These are phyloP conservation scores for Ophiobolus disseminans DNA, from an alignment of 2,329 filamentous ascomycete species.

Conservation along the genomic window DNA sequence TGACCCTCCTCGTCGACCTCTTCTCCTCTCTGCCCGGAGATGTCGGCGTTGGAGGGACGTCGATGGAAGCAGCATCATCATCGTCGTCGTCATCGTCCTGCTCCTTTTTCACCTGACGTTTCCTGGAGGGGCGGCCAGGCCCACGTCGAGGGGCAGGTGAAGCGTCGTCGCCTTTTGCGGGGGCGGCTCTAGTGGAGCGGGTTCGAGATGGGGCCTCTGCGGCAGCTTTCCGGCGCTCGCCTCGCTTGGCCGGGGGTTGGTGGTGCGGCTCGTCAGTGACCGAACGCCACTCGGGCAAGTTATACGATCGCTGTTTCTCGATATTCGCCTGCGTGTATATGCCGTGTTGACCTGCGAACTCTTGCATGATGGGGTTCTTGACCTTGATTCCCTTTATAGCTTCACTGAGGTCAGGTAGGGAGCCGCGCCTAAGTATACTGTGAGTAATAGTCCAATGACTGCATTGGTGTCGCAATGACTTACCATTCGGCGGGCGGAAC, in stretches of 20 bases:
- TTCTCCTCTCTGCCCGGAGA: constrained; percentile 54
- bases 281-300: constrained; percentile 92
- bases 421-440: constrained; percentile 63
- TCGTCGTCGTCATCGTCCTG: constrained; percentile 41
- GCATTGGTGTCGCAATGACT: constrained; percentile 37
- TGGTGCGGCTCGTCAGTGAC: constrained; percentile 95
- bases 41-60: constrained; percentile 52
- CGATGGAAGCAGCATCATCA: constrained; percentile 35
- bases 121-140: constrained; percentile 55
- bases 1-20: constrained; percentile 36
- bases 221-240: constrained; percentile 70
- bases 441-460: constrained; percentile 16
- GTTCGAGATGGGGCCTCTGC: constrained; percentile 41
- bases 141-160: constrained; percentile 55
- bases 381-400: constrained; percentile 90
- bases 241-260: constrained; percentile 89
- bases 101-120: constrained; percentile 31
- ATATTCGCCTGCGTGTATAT: constrained; percentile 98
- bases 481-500: constrained; percentile 95
- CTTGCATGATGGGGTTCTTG: constrained; percentile 96
- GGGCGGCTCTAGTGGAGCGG: constrained; percentile 41
- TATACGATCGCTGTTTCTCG: constrained; percentile 94
- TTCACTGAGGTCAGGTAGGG: constrained; percentile 79
- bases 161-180: constrained; percentile 45
- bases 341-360: constrained; percentile 94